Conservation (phyloP, 805 yeast species). For the Lipomyces sp. region DNA sequence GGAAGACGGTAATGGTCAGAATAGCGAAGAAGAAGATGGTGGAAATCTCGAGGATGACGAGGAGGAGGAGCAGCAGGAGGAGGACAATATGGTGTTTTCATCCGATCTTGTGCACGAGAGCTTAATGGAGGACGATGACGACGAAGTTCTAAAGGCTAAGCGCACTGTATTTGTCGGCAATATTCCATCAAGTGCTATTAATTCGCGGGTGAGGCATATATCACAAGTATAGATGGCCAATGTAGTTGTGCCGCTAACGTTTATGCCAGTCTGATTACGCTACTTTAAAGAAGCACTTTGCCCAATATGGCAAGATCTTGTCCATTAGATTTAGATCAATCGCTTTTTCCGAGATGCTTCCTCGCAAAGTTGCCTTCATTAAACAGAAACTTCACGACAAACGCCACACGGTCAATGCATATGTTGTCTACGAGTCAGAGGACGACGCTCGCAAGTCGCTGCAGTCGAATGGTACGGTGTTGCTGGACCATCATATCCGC, state of each 20-base stretch:
- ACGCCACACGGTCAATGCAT: constrained; percentile 85
- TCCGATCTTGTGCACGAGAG: constrained; percentile 35
- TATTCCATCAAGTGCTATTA: constrained; percentile 65
- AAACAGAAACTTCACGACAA: constrained; percentile 75
- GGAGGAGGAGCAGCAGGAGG: neutral
- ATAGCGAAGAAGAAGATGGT: constrained; percentile 40
- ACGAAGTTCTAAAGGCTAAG: constrained; percentile 48
- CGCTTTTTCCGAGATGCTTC: constrained; percentile 83
- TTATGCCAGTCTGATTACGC: constrained; percentile 14
- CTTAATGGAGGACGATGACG: constrained; percentile 48
- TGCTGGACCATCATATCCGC: constrained; percentile 76
- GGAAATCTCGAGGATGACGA: constrained; percentile 37
- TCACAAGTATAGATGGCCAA: neutral
- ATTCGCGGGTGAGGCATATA: neutral
- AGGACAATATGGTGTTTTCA: constrained; percentile 18
- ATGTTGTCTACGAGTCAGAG: constrained; percentile 69
- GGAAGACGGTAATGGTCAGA: constrained; percentile 36
- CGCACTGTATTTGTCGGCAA: constrained; percentile 77
- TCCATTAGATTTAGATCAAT: constrained; percentile 91
- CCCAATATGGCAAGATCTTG: constrained; percentile 56
- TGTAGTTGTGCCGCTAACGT: neutral
- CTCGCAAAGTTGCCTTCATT: constrained; percentile 89
- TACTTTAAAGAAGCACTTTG: constrained; percentile 24
- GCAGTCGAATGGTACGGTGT: constrained; percentile 66
- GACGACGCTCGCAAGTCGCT: constrained; percentile 53